Conservation (phyloP, 306 rosid species). For the Corylus americana region DNA sequence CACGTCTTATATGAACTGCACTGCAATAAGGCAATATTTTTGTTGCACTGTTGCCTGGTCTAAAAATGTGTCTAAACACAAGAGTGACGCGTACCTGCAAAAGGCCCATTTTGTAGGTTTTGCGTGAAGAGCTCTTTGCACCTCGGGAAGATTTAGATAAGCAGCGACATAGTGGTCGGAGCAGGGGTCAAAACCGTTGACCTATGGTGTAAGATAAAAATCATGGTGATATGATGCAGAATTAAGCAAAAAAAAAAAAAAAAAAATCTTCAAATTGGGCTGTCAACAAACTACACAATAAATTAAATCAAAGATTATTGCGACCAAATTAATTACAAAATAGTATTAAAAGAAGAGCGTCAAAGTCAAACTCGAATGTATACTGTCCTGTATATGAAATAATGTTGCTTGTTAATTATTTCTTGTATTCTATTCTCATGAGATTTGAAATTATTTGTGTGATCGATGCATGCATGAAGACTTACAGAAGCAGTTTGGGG, state of each 20-base stretch:
- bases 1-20: too few relatives aligned
- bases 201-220: constrained; percentile 32
- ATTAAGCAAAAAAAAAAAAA: too few relatives aligned
- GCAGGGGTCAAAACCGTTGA: constrained; percentile 52
- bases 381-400: too few relatives aligned
- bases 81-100: constrained; percentile 43
- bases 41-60: too few relatives aligned
- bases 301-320: neutral
- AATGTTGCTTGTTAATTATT: too few relatives aligned
- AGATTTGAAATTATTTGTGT: neutral
- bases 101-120: constrained; percentile 40
- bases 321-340: too few relatives aligned
- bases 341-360: too few relatives aligned
- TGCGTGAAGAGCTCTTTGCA: constrained; percentile 58
- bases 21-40: too few relatives aligned
- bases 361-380: too few relatives aligned
- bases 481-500: constrained; percentile 37
- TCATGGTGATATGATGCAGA: too few relatives aligned
- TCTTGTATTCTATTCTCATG: neutral
- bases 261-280: too few relatives aligned
- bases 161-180: constrained; percentile 36
- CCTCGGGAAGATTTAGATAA: constrained; percentile 54
- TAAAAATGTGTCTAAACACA: neutral
- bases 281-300: too few relatives aligned
- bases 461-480: neutral